Conservation (phyloP, 1,284 basidiomycete genomes). For the Microbotryum scabiosae region DNA sequence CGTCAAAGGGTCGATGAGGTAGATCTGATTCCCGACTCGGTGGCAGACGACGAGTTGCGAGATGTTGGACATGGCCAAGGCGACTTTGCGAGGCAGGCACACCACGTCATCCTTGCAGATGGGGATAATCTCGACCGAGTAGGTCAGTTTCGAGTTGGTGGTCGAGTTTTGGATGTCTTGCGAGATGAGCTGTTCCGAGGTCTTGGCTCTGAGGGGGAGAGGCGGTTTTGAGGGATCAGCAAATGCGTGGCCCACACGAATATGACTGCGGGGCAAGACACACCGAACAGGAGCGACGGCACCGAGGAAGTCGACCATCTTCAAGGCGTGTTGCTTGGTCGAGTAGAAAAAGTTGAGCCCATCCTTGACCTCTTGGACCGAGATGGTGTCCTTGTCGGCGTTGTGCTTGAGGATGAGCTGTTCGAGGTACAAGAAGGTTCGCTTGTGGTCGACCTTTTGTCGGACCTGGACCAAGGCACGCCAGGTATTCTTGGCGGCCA, state of each 20-base stretch:
- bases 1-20: constrained; percentile 81
- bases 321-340: constrained; percentile 79
- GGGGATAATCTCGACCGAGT: constrained; percentile 92
- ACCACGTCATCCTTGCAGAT: constrained; percentile 98
- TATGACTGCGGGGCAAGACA: constrained; percentile 33
- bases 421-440: constrained; percentile 95
- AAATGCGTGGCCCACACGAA: not conserved
- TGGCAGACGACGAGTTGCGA: constrained; percentile 75
- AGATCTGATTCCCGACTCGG: constrained; percentile 83
- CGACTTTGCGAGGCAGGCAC: constrained; percentile 73
- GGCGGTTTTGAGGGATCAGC: not conserved
- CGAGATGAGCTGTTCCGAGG: constrained; percentile 87
- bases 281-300: constrained; percentile 64
- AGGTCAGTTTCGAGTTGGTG: constrained; percentile 95
- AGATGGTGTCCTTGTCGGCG: constrained; percentile 92
- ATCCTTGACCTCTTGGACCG: constrained; percentile 84
- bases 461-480: constrained; percentile 93
- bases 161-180: constrained; percentile 85
- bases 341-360: constrained; percentile 96
- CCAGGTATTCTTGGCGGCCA: constrained; percentile 99
- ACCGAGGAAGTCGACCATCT: constrained; percentile 92
- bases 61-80: constrained; percentile 77
- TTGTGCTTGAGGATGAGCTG: constrained; percentile 95
- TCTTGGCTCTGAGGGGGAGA: constrained; percentile 56
- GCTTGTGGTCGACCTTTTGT: constrained; percentile 94